These are phyloP conservation scores for Eragrostis tef DNA, from an alignment of 202 grass and related monocot genomes.

Conservation along the genomic window DNA sequence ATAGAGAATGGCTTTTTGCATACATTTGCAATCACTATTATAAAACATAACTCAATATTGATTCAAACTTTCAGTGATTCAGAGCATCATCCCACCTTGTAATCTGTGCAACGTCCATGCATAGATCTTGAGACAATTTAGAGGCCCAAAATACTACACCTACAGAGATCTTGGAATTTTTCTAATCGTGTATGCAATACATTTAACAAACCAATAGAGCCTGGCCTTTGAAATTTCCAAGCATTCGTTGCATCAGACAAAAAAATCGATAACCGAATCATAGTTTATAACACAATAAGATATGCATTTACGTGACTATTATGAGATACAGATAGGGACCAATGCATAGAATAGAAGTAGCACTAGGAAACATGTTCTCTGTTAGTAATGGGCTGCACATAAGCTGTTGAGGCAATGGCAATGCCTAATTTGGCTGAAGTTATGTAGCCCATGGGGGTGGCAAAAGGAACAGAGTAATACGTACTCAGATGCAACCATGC, in stretches of 20 bases:
- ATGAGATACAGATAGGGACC: too few species aligned
- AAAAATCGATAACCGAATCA: too few species aligned
- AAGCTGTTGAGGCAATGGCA: too few species aligned
- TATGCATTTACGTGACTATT: too few species aligned
- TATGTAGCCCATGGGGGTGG: too few species aligned
- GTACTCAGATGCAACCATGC: too few species aligned
- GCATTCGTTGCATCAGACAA: not conserved
- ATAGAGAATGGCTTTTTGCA: not conserved
- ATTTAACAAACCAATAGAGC: slow-evolving; percentile 16
- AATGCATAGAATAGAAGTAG: too few species aligned
- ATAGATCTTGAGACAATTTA: not conserved
- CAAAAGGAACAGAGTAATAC: too few species aligned
- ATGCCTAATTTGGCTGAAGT: too few species aligned
- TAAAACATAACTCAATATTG: not conserved
- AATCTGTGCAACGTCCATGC: not conserved
- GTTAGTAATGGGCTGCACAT: too few species aligned
- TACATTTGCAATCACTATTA: not conserved
- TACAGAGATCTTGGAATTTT: not conserved
- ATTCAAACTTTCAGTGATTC: not conserved
- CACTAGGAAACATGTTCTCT: too few species aligned
- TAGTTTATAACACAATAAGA: too few species aligned
- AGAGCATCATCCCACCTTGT: not conserved
- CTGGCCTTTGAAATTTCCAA: not conserved
- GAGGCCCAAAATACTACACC: not conserved
- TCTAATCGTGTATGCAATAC: not conserved